Evolutionary conservation across 2,329 filamentous ascomycete genomes (phyloP).

Genomic region (Aplosporella prunicola): DNA sequence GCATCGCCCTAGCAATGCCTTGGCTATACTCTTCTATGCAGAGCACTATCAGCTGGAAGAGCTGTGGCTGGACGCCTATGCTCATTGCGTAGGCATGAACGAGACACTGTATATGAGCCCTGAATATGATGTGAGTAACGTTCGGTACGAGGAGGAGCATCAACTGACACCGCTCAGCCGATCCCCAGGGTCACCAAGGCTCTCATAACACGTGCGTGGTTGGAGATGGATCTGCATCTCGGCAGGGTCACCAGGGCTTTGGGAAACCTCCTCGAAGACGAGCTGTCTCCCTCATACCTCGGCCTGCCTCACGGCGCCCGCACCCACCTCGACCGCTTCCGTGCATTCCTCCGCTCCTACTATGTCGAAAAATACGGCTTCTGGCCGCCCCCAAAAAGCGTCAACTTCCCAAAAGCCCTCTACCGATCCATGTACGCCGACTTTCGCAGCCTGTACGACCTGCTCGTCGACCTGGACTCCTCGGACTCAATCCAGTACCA

Average conservation of each 20-base stretch:
- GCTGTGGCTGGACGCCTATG: conserved; percentile 65
- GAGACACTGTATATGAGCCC: conserved; percentile 46
- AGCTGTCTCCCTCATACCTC: conserved; percentile 57
- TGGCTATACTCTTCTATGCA: conserved; percentile 58
- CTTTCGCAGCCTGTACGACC: conserved; percentile 61
- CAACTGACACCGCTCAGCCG: conserved; percentile 17
- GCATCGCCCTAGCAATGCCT: conserved; percentile 56
- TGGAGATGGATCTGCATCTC: conserved; percentile 58
- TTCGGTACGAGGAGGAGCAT: too few species aligned
- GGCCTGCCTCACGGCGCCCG: conserved; percentile 52
- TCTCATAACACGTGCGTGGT: conserved; percentile 53
- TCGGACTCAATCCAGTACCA: conserved; percentile 43
- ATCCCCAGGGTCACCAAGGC: conserved; percentile 48
- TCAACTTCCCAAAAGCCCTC: conserved; percentile 48
- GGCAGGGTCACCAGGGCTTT: conserved; percentile 44
- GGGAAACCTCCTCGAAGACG: conserved; percentile 59
- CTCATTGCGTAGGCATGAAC: conserved; percentile 71
- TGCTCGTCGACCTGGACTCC: conserved; percentile 55
- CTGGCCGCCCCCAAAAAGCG: conserved; percentile 53
- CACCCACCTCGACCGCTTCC: conserved; percentile 63
- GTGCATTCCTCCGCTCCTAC: conserved; percentile 56
- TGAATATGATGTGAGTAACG: conserved; percentile 52
- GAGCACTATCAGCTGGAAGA: conserved; percentile 54
- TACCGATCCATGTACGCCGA: conserved; percentile 57
- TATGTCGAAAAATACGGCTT: conserved; percentile 61